Base-by-base conservation (phyloP, 1,284 basidiomycete genomes). In the Fomes fomentarius region DNA sequence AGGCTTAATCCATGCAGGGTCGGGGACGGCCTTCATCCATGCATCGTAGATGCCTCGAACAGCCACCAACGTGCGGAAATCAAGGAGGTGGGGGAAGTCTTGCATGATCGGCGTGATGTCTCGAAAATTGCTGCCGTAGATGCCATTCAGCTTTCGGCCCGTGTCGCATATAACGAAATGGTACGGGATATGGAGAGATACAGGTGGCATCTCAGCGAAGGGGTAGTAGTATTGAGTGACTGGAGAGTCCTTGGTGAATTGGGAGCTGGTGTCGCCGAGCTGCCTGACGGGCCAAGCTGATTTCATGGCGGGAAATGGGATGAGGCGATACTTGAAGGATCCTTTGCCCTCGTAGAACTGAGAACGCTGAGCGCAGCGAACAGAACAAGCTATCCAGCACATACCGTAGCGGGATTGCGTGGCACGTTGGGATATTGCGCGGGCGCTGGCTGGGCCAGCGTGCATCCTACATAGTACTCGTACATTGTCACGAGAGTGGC, bases 101-200 rank as follows among this genome's bases (percentile, higher is more conserved):
- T 11, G 21, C 12, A 4, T 6, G 24, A 25, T 8, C 22, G 24
- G 2, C 2, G 5, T 10, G 9, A 6, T 10, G 12, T 21, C 22
- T 25, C 12, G 22, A 26, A 14, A 22, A 17, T 1, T n/a, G 14
- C 40, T 14, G 21, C 11, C 33, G 35, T 7, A 47, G 10, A 47
- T 10, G 24, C 46, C 19, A 6, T 15, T 3, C 11, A 47, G 46
- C 34, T 47, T 47, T 38, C 19, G 1, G 35, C 24, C 46, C 8
- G 46, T 47, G 34, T 47, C 34, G 46, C 19, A 37, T 22, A 47
- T 47, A 35, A 47, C 46, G 46, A 47, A 47, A 35, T 47, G 46
- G 19, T 30, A 39, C n/a, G 46, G 46, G 25, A 47, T 21, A 26
- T 47, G 35, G 35, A 47, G 46, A 26, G 33, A 25, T n/a, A 47